Conservation (phyloP, 345 rosid genomes). For the Noccaea bulbosa region DNA sequence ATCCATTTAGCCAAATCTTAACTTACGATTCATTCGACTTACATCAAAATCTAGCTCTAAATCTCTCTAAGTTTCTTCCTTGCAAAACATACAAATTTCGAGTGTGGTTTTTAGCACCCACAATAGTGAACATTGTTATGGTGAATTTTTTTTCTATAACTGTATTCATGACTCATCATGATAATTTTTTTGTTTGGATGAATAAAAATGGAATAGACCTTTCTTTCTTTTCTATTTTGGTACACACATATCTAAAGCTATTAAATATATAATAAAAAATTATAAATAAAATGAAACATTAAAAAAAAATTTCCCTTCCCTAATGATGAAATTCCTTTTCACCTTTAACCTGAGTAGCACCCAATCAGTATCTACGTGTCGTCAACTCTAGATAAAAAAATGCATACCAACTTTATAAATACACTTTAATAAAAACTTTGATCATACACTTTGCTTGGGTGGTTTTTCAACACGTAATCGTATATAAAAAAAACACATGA, state of each 20-base stretch:
- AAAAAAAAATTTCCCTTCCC: neutral
- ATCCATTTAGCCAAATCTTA: too few relatives aligned
- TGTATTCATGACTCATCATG: neutral
- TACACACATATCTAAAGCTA: neutral
- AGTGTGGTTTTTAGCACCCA: too few relatives aligned
- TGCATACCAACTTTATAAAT: neutral
- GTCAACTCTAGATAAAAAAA: slow-evolving; percentile 6
- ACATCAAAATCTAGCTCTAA: too few relatives aligned
- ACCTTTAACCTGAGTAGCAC: slow-evolving; percentile 12
- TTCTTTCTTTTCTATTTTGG: too few relatives aligned
- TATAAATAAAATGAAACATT: neutral
- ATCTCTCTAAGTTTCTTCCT: too few relatives aligned
- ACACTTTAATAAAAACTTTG: neutral
- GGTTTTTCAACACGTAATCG: slow-evolving; percentile 17
- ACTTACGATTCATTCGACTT: too few relatives aligned
- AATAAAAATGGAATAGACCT: neutral
- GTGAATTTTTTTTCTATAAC: too few relatives aligned
- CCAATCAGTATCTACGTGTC: slow-evolving; percentile 29
- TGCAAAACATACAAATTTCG: too few relatives aligned
- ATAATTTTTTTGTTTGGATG: neutral
- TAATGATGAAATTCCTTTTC: slow-evolving; percentile 6
- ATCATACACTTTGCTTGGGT: neutral
- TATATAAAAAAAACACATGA: neutral
- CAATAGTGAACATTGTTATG: too few relatives aligned
- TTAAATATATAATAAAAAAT: neutral